A percentile compares a stretch with the other conserved stretches of the same genome.
These are phyloP conservation scores for Fennellomyces sp. DNA, from an alignment of 371 early-diverging fungal genomes.

Conservation along the genomic window DNA sequence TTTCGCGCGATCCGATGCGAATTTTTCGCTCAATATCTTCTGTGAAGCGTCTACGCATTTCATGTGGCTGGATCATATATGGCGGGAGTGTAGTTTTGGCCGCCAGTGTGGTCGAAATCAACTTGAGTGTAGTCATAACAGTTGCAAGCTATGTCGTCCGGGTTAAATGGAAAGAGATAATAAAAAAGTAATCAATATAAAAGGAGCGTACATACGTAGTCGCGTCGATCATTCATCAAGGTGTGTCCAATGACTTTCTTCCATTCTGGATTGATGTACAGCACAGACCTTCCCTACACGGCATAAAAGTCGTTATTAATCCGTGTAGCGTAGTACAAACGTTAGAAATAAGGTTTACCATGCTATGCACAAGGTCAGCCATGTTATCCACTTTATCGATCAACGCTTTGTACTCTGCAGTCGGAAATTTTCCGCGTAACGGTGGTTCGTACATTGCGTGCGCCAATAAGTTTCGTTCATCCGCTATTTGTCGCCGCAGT, in stretches of 20 bases:
- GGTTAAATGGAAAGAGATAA: neutral
- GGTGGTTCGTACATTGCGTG: constrained; percentile 39
- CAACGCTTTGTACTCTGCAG: constrained; percentile 21
- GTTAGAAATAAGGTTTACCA: constrained; percentile 21
- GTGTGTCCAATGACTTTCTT: constrained; percentile 22
- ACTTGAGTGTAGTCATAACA: constrained; percentile 37
- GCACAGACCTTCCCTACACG: constrained; percentile 14
- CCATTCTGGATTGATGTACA: constrained; percentile 20
- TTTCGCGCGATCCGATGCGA: constrained; percentile 20
- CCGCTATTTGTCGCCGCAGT: constrained; percentile 39
- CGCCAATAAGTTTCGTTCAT: constrained; percentile 29
- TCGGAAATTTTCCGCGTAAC: constrained; percentile 40
- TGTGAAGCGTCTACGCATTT: constrained; percentile 24
- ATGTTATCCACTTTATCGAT: constrained; percentile 42
- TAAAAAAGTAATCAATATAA: neutral
- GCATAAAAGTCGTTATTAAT: neutral
- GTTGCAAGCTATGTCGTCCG: constrained; percentile 27
- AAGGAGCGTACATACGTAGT: constrained; percentile 31
- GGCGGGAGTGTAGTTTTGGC: constrained; percentile 42
- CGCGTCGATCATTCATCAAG: constrained; percentile 29
- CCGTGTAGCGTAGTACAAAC: neutral
- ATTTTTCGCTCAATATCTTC: constrained; percentile 26
- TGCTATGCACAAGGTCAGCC: constrained; percentile 35
- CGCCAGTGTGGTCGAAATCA: constrained; percentile 35
- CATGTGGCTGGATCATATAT: constrained; percentile 31